These are phyloP conservation scores for Waltergamsia citrina DNA, from an alignment of 2,329 filamentous ascomycete genomes.

Conservation along the genomic window DNA sequence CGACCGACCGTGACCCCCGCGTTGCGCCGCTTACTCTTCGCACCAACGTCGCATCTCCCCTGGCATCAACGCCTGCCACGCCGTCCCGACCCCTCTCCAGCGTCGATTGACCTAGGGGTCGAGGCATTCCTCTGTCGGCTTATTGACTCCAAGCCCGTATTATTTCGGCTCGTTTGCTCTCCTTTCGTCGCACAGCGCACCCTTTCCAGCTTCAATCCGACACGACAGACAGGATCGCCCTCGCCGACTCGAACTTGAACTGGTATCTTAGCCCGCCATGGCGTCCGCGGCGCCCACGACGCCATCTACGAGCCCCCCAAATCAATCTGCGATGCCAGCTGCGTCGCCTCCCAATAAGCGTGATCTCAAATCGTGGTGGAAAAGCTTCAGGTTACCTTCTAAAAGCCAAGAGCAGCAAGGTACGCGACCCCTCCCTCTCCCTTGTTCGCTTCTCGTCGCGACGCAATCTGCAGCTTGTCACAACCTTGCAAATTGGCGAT, in stretches of 20 bases:
- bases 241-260: too few relatives aligned
- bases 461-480: too few relatives aligned
- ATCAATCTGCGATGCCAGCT: too few relatives aligned
- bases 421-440: constrained; percentile 18
- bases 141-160: not conserved
- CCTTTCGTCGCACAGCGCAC: not conserved
- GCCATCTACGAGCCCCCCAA: constrained; percentile 12
- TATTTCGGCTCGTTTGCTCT: not conserved
- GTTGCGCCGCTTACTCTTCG: not conserved
- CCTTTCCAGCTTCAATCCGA: too few relatives aligned
- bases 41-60: constrained; percentile 1
- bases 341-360: constrained; percentile 72
- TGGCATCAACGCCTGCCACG: constrained; percentile 3
- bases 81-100: constrained; percentile 6
- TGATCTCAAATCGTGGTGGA: constrained; percentile 96
- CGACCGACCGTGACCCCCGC: too few relatives aligned
- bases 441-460: not conserved
- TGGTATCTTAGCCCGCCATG: constrained; percentile 13
- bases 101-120: constrained; percentile 2
- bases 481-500: too few relatives aligned
- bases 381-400: constrained; percentile 70
- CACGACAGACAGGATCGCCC: too few relatives aligned
- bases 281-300: constrained; percentile 23
- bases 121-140: not conserved
- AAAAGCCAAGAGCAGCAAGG: constrained; percentile 47